Evolutionary conservation across 768 basidiomycete species (phyloP).

Genomic region (Cytidiella melzeri): DNA sequence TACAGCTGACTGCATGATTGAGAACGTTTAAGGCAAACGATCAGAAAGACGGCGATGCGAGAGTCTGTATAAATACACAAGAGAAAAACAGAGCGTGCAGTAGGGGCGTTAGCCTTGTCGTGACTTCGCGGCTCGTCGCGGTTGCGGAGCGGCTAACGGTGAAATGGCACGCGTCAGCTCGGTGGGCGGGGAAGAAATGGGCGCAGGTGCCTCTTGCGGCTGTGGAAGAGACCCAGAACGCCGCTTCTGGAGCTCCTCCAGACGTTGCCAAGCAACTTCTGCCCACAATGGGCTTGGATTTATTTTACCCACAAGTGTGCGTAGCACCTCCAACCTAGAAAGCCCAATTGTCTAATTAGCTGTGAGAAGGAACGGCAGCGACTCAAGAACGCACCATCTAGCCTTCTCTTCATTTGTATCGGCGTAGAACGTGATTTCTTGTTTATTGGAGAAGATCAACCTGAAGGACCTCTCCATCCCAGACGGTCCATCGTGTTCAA

Average conservation of each 20-base stretch:
- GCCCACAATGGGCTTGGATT: conserved; percentile 93
- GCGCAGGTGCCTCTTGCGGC: neutral
- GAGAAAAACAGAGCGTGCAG: neutral
- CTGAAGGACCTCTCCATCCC: conserved; percentile 82
- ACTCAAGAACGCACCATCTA: conserved; percentile 63
- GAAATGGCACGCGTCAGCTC: neutral
- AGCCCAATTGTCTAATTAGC: too few relatives aligned
- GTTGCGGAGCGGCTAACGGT: neutral
- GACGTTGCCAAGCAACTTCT: conserved; percentile 82
- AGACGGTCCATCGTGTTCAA: conserved; percentile 59
- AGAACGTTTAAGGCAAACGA: neutral
- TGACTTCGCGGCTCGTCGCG: neutral
- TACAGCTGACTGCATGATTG: neutral
- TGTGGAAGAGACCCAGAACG: neutral
- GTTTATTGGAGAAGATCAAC: conserved; percentile 67
- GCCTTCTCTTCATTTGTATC: conserved; percentile 86
- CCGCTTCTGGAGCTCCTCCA: conserved; percentile 38
- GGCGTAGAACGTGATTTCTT: conserved; percentile 86
- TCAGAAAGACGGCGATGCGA: neutral
- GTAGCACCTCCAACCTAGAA: conserved; percentile 76
- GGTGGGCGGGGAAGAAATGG: neutral
- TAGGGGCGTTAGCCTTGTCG: neutral
- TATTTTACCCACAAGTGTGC: conserved; percentile 80
- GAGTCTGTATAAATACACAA: neutral
- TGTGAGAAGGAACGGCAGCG: neutral